phyloP scores from a whole-genome alignment of 1,284 basidiomycete genomes.

The Leccinum insigne region DNA sequence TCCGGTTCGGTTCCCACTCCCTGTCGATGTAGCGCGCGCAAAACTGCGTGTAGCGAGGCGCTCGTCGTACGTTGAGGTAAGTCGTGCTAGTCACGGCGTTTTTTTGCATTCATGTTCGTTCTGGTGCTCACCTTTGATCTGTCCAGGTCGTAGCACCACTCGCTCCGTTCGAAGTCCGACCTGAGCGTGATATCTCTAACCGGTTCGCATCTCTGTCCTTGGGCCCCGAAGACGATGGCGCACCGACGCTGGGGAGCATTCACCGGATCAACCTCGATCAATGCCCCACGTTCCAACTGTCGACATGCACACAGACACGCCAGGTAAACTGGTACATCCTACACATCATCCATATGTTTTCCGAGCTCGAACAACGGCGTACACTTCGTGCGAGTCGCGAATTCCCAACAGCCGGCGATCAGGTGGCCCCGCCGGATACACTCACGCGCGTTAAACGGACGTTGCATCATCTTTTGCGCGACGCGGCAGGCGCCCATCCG shows the following conservation, averaged over 20 bases:
- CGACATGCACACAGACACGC: constrained; percentile 6
- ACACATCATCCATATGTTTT: constrained; percentile 31
- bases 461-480: constrained; percentile 29
- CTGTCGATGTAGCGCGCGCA: constrained; percentile 31
- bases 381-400: neutral
- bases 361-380: constrained; percentile 21
- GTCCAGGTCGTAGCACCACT: constrained; percentile 32
- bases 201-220: constrained; percentile 34
- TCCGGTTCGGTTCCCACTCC: constrained; percentile 27
- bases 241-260: constrained; percentile 39
- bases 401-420: neutral
- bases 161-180: constrained; percentile 20
- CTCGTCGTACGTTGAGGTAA: constrained; percentile 52
- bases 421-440: constrained; percentile 1
- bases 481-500: constrained; percentile 12
- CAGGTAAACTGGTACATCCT: constrained; percentile 27
- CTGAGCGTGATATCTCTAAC: constrained; percentile 25
- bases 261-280: constrained; percentile 41
- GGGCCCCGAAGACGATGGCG: constrained; percentile 2
- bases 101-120: neutral
- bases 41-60: constrained; percentile 48
- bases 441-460: constrained; percentile 34
- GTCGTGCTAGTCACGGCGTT: neutral
- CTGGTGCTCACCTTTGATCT: neutral
- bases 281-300: constrained; percentile 32